Percentiles rank a stretch among this genome's conserved stretches.
Evolutionary conservation across 1,284 basidiomycete genomes (phyloP).

Genomic region (Macrocystidia cucumis): DNA sequence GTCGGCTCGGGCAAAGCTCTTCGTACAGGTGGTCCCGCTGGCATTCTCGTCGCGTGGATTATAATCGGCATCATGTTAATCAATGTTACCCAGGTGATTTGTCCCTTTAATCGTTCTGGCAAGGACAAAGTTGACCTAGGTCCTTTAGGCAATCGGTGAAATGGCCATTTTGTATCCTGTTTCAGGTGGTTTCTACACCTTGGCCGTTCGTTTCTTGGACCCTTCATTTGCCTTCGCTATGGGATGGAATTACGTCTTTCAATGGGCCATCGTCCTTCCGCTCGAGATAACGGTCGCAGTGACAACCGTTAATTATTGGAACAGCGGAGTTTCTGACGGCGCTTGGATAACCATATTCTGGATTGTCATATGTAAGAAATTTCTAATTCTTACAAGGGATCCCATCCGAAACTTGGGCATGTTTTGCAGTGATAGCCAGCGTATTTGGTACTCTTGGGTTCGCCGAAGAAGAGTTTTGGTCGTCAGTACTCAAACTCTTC

Average conservation of each 20-base stretch:
- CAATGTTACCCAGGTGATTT: conserved; percentile 33
- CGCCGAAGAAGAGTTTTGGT: conserved; percentile 52
- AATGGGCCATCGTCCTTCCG: conserved; percentile 34
- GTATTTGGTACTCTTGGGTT: conserved; percentile 37
- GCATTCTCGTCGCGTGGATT: conserved; percentile 33
- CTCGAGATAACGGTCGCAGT: conserved; percentile 37
- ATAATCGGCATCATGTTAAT: conserved; percentile 37
- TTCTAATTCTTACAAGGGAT: conserved; percentile 1
- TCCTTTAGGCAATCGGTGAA: conserved; percentile 33
- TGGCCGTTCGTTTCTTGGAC: conserved; percentile 37
- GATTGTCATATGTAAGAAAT: conserved; percentile 28
- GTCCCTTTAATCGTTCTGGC: no score
- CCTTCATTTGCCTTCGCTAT: conserved; percentile 46
- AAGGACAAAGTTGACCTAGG: no score
- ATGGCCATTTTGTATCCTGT: conserved; percentile 47
- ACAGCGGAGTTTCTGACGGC: conserved; percentile 25
- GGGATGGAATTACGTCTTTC: conserved; percentile 42
- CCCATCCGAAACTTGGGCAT: no score
- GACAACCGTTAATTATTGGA: conserved; percentile 36
- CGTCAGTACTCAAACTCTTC: conserved; percentile 46
- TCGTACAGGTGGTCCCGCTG: conserved; percentile 31
- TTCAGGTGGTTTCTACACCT: conserved; percentile 42
- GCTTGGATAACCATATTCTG: conserved; percentile 45
- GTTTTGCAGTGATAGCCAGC: conserved; percentile 24
- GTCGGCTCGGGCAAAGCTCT: conserved; percentile 40